Percentiles rank a stretch among this genome's conserved stretches.
phyloP scores from a whole-genome alignment of 148 eudicot species.

The Chenopodium suecicum region DNA sequence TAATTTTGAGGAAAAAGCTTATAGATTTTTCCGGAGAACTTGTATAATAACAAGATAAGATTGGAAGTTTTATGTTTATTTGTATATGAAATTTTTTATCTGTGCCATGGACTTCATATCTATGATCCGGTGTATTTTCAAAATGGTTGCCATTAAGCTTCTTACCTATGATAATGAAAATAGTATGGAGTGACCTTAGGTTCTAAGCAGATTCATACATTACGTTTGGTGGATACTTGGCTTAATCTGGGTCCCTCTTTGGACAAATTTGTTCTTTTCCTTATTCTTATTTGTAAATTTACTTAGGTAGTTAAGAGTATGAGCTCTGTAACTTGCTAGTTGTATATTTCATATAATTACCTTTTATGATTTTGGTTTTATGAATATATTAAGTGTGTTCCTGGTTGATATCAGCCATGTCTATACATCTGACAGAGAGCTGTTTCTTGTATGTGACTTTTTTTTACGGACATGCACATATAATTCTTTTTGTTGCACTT shows the following conservation, averaged over 20 bases:
- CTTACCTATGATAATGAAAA: neutral
- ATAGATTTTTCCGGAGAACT: neutral
- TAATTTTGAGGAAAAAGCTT: neutral
- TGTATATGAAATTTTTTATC: neutral
- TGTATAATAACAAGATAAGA: neutral
- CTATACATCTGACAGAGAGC: neutral
- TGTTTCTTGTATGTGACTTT: neutral
- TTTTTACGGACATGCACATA: neutral
- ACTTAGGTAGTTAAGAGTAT: neutral
- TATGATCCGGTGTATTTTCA: neutral
- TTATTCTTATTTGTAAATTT: too few species aligned
- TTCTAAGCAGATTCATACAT: neutral
- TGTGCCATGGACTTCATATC: neutral
- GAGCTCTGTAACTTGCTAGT: neutral
- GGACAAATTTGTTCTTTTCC: neutral
- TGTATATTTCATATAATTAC: neutral
- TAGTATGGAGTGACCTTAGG: neutral
- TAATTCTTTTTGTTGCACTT: neutral
- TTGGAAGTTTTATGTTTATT: neutral
- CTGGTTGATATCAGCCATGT: neutral
- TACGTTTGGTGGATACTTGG: neutral
- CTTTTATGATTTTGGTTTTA: too few species aligned
- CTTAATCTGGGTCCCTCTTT: neutral
- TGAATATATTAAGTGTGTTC: too few species aligned
- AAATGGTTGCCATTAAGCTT: constrained; percentile 1